These are phyloP conservation scores for Blastosporella zonata DNA, from an alignment of 1,284 basidiomycete genomes.

Conservation along the genomic window DNA sequence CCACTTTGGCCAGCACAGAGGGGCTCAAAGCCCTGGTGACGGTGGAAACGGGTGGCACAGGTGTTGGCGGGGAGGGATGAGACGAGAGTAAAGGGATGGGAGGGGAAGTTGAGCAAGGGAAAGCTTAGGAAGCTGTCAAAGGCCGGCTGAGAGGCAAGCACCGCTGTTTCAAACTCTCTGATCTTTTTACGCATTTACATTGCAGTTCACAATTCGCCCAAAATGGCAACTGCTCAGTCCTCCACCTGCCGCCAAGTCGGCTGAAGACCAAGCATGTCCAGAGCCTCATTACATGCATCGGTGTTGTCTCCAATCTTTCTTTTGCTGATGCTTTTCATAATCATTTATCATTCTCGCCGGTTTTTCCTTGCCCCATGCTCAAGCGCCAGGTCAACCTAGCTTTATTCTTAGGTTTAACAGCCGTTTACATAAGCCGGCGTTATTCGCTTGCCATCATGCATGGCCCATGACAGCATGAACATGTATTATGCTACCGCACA, in stretches of 20 bases:
- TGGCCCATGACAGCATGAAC: neutral
- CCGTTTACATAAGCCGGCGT: conserved; percentile 9
- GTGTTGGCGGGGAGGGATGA: conserved; percentile 11
- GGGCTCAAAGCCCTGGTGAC: conserved; percentile 1
- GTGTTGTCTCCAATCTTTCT: conserved; percentile 13
- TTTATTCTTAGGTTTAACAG: neutral
- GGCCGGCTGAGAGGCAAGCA: conserved; percentile 26
- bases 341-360: conserved; percentile 5
- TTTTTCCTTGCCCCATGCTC: conserved; percentile 1
- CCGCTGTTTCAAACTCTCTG: conserved; percentile 34
- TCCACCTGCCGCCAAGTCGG: conserved; percentile 10
- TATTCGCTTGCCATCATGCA: conserved; percentile 14
- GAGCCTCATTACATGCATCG: conserved; percentile 3
- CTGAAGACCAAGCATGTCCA: conserved; percentile 8
- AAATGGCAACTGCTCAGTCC: conserved; percentile 27
- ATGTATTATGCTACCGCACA: neutral
- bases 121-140: conserved; percentile 29
- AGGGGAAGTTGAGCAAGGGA: conserved; percentile 11
- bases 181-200: conserved; percentile 36
- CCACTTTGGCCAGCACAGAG: conserved; percentile 6
- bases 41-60: neutral
- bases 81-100: conserved; percentile 13
- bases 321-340: conserved; percentile 14
- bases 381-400: conserved; percentile 2
- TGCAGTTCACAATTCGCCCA: conserved; percentile 28